Percentiles rank a stretch among this genome's conserved stretches.
Conservation (phyloP, 805 yeast genomes). For the Candida insectorum region DNA sequence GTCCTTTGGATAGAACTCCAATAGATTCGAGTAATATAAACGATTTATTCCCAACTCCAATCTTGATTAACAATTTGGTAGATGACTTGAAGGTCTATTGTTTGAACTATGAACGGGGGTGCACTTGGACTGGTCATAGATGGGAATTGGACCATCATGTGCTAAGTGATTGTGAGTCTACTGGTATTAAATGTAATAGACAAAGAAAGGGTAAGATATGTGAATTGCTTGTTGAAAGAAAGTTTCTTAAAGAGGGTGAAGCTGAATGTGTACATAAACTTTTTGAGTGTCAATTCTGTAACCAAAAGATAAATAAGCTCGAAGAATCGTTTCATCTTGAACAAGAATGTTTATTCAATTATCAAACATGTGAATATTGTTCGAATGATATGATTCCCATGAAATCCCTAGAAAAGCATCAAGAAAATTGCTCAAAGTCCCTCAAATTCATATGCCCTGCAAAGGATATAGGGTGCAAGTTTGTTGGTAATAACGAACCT, state of each 20-base stretch:
- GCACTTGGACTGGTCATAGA: constrained; percentile 53
- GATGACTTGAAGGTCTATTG: constrained; percentile 61
- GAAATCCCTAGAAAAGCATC: constrained; percentile 37
- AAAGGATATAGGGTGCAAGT: constrained; percentile 45
- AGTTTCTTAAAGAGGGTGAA: constrained; percentile 6
- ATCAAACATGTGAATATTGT: constrained; percentile 40
- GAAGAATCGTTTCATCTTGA: constrained; percentile 32
- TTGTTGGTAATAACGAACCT: constrained; percentile 38
- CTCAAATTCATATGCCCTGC: constrained; percentile 47
- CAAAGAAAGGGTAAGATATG: constrained; percentile 11
- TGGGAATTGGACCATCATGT: constrained; percentile 58
- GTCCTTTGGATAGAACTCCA: constrained; percentile 62
- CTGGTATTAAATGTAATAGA: constrained; percentile 34
- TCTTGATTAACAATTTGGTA: constrained; percentile 53
- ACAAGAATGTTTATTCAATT: constrained; percentile 37
- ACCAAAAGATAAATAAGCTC: constrained; percentile 21
- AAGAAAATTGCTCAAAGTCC: constrained; percentile 38
- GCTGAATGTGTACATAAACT: constrained; percentile 37
- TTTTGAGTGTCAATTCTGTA: constrained; percentile 37
- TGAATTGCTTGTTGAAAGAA: constrained; percentile 14
- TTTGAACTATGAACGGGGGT: constrained; percentile 50
- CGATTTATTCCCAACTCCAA: constrained; percentile 48
- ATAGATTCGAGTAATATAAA: constrained; percentile 29
- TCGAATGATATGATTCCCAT: constrained; percentile 39
- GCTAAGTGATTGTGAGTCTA: constrained; percentile 27